phyloP scores from a whole-genome alignment of 2,329 filamentous ascomycete genomes.

The Aspergillus fumigatus region DNA sequence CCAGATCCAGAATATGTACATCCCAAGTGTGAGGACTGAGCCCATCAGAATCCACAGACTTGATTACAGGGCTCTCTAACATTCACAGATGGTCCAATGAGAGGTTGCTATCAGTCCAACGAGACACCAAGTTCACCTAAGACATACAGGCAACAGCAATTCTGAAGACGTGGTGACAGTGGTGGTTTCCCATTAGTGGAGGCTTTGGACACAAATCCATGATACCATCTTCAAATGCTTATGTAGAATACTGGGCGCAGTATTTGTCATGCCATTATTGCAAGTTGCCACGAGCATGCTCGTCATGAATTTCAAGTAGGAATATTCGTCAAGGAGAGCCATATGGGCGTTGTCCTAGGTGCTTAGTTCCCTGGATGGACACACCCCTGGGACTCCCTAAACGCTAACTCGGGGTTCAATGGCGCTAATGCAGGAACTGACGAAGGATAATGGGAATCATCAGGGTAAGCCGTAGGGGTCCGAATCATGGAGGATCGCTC shows the following conservation, averaged over 20 bases:
- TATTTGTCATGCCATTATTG: no score
- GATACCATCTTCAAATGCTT: not conserved
- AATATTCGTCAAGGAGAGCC: no score
- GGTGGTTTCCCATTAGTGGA: not conserved
- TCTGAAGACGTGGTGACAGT: not conserved
- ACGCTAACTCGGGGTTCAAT: conserved; percentile 15
- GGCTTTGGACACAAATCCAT: not conserved
- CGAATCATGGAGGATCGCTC: conserved; percentile 9
- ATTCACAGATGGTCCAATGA: not conserved
- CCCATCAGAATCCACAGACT: not conserved
- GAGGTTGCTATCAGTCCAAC: not conserved
- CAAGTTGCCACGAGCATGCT: no score
- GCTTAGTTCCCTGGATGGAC: not conserved
- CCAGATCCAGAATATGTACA: conserved; percentile 16
- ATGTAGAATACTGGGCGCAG: no score
- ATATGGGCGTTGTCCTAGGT: no score
- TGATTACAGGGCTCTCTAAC: not conserved
- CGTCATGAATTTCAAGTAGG: no score
- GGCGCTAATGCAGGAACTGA: conserved; percentile 38
- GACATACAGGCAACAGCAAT: not conserved
- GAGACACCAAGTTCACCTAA: not conserved
- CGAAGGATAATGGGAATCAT: conserved; percentile 12
- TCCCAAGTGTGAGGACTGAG: not conserved
- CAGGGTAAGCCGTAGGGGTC: conserved; percentile 2
- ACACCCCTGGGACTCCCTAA: not conserved